Conservation (phyloP, 2,329 filamentous ascomycete species). For the Thelonectria rubi region DNA sequence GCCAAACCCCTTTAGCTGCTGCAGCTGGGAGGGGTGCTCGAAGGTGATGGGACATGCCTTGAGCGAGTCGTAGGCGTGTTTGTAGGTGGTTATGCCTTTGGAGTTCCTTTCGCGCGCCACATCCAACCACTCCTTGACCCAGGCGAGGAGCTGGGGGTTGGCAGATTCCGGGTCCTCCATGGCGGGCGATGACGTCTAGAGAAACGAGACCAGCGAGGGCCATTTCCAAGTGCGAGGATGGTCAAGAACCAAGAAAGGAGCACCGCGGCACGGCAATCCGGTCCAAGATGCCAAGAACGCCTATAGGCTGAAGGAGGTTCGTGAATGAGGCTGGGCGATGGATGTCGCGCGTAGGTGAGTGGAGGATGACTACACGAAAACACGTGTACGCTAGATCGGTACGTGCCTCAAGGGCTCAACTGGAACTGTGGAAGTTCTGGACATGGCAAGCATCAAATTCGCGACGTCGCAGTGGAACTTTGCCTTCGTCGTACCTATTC, state of each 20-base stretch:
- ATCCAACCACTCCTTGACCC: slow-evolving; percentile 83
- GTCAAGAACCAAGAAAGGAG: slow-evolving; percentile 9
- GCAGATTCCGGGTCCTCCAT: slow-evolving; percentile 59
- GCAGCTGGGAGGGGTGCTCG: slow-evolving; percentile 76
- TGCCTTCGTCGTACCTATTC: no score
- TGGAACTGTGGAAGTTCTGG: background rate
- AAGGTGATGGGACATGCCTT: slow-evolving; percentile 77
- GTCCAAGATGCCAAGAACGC: background rate
- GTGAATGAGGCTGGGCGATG: no score
- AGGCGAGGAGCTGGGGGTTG: slow-evolving; percentile 76
- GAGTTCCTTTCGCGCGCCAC: slow-evolving; percentile 73
- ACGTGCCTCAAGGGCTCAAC: slow-evolving; percentile 3
- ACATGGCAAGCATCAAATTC: background rate
- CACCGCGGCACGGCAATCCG: background rate
- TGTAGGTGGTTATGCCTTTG: slow-evolving; percentile 77
- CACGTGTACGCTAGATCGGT: slow-evolving; percentile 31
- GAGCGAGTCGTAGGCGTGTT: slow-evolving; percentile 79
- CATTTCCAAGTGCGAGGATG: background rate
- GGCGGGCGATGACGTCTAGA: slow-evolving; percentile 1
- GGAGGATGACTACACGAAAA: slow-evolving; percentile 33
- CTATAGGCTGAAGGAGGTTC: background rate
- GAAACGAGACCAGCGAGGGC: slow-evolving; percentile 1
- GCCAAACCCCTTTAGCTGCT: slow-evolving; percentile 78
- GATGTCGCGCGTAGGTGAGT: background rate
- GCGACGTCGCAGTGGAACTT: no score